These are phyloP conservation scores for Phytopythium cucurbitacearum DNA, from an alignment of 352 stramenopile genomes.

Conservation along the genomic window DNA sequence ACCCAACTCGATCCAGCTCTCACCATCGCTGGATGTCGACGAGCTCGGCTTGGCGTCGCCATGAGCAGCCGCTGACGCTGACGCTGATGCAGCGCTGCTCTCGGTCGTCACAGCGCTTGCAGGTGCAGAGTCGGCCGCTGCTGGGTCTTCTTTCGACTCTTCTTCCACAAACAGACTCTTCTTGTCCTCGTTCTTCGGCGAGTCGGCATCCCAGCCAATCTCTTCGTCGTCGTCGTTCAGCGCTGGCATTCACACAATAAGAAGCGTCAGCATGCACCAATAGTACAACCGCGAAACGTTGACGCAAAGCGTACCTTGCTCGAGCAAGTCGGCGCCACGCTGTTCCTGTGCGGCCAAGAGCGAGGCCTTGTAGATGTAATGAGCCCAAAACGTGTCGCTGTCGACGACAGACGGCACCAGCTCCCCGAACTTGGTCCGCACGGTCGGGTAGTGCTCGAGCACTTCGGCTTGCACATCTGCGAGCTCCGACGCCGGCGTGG, in stretches of 20 bases:
- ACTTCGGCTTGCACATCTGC: conserved; percentile 44
- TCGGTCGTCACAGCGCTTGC: background rate
- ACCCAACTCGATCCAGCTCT: conserved; percentile 67
- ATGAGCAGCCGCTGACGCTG: background rate
- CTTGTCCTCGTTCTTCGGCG: conserved; percentile 34
- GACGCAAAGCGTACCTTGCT: conserved; percentile 36
- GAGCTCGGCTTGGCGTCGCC: conserved; percentile 6
- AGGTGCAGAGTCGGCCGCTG: background rate
- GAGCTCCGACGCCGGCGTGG: conserved; percentile 28
- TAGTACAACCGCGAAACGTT: no score
- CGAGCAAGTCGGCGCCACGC: conserved; percentile 51
- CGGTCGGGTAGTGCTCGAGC: conserved; percentile 58
- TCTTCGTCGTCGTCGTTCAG: conserved; percentile 66
- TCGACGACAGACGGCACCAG: conserved; percentile 51
- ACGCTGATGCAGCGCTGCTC: background rate
- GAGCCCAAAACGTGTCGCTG: conserved; percentile 51
- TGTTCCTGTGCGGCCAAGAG: conserved; percentile 64
- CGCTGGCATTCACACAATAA: conserved; percentile 18
- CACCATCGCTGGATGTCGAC: conserved; percentile 45
- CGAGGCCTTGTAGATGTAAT: conserved; percentile 78
- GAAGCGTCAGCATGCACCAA: background rate
- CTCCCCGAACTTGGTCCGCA: conserved; percentile 48
- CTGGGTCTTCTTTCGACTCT: conserved; percentile 33
- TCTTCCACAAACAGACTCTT: conserved; percentile 40
- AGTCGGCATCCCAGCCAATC: conserved; percentile 65